A percentile compares a stretch with the other conserved stretches of the same genome.
These are phyloP conservation scores for Fraxinus nigra DNA, from an alignment of 305 asterid genomes.

Conservation along the genomic window DNA sequence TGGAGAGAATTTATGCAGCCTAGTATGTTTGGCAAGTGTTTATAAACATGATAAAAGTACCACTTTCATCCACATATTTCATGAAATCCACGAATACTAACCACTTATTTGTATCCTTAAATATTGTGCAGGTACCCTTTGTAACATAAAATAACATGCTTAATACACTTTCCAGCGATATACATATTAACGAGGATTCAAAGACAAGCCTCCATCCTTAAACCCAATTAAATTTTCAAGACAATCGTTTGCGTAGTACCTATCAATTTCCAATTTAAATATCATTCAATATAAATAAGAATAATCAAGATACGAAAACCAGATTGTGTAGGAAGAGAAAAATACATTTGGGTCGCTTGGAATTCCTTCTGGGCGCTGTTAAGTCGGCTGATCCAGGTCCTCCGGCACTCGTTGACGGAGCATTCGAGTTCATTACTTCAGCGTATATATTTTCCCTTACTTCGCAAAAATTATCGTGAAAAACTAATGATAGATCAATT, in stretches of 20 bases:
- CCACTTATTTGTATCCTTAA: background rate
- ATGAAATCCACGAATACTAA: background rate
- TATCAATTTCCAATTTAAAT: background rate
- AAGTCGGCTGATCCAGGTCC: conserved; percentile 15
- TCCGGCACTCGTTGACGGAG: conserved; percentile 18
- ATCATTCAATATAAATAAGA: background rate
- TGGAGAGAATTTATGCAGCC: background rate
- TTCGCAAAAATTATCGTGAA: background rate
- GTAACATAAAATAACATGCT: background rate
- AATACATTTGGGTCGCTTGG: conserved; percentile 22
- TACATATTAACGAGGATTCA: background rate
- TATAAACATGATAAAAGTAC: background rate
- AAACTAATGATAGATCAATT: background rate
- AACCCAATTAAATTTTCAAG: background rate
- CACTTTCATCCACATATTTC: background rate
- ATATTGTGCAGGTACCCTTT: background rate
- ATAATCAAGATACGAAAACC: background rate
- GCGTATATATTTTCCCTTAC: background rate
- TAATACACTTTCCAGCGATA: background rate
- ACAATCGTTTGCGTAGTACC: background rate
- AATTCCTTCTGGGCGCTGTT: conserved; percentile 6
- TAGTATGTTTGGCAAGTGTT: background rate
- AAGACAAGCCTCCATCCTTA: background rate
- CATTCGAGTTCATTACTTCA: conserved; percentile 12
- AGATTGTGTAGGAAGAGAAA: background rate